Evolutionary conservation across 2,329 filamentous ascomycete species (phyloP), one percentile per base, ranked within the genome.

Genomic region (Colletotrichum camelliae): DNA sequence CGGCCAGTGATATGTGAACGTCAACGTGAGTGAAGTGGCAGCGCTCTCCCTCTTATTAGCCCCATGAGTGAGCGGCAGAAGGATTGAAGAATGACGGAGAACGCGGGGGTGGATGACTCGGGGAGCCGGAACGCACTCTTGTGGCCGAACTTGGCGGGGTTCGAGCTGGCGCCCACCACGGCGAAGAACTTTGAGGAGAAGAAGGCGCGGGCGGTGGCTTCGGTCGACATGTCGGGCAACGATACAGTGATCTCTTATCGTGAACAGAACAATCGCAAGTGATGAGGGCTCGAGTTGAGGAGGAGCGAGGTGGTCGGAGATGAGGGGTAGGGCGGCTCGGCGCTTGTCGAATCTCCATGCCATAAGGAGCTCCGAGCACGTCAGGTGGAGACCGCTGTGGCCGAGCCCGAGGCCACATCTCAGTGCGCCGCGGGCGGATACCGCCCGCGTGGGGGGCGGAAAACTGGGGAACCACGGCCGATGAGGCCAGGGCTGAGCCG

Each of bases 121-220:
- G 60, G 29, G 35, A 31, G n/a, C 24, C 37, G 48, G 24, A 43
- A 81, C 87, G 74, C 84, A 96, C 96, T 93, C 88, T 95, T 96
- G 85, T 98, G 94, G 29, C 97, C 96, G 82, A 94, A 98, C 84
- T 98, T 98, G 82, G 89, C 87, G 55, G 94, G 89, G 85, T 98
- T 95, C 68, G 94, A 94, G 83, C 94, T 96, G 48, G 96, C 96
- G 80, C 96, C 96, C 24, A 96, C 95, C 33, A 98, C 96, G 74
- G 96, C 96, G 84, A 96, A 98, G 79, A 90, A 89, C 31, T 93
- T 91, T 9, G 93, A 94, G 5, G 91, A 89, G 87, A 98, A 98
- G 89, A 98, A 98, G 15, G 89, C 89, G 77, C 92, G 92, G 61
- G 95, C 93, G 61, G 94, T 91, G 62, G 92, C 89, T 82, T 96